Conservation (phyloP, 306 rosid genomes). For the Pueraria montana region DNA sequence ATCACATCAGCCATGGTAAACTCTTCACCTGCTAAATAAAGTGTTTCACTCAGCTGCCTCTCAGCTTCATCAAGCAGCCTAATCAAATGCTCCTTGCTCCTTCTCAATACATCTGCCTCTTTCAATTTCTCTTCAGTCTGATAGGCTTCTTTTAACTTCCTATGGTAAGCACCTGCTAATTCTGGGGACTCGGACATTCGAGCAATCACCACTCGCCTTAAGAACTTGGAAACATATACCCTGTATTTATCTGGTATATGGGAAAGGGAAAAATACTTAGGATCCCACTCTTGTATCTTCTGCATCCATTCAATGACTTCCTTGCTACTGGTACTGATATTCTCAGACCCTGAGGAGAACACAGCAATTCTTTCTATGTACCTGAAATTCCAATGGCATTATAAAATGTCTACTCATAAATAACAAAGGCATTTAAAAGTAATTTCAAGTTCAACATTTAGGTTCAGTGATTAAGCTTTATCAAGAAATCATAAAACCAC, state of each 20-base stretch:
- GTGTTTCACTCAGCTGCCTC: conserved; percentile 65
- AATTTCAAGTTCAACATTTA: conserved; percentile 26
- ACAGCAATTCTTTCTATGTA: conserved; percentile 90
- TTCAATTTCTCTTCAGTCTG: conserved; percentile 84
- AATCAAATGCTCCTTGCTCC: conserved; percentile 69
- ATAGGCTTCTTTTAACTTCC: conserved; percentile 81
- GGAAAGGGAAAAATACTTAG: conserved; percentile 75
- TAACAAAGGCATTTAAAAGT: conserved; percentile 10
- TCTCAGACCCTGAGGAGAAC: conserved; percentile 70
- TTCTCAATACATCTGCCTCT: conserved; percentile 60
- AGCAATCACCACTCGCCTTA: conserved; percentile 79
- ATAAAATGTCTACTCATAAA: conserved; percentile 7
- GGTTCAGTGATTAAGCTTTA: conserved; percentile 10
- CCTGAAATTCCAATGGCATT: conserved; percentile 59
- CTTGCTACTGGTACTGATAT: conserved; percentile 53
- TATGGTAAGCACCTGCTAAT: conserved; percentile 85
- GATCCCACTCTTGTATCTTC: conserved; percentile 90
- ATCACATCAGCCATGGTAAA: conserved; percentile 90
- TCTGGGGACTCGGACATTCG: conserved; percentile 93
- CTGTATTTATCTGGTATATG: conserved; percentile 81
- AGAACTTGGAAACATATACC: conserved; percentile 71
- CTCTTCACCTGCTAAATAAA: conserved; percentile 77
- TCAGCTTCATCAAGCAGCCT: conserved; percentile 82
- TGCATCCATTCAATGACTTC: conserved; percentile 93
- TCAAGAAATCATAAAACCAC: neutral